Percentiles rank a stretch among this genome's conserved stretches.
Evolutionary conservation across 345 rosid genomes (phyloP).

Genomic region (Populus davidiana): DNA sequence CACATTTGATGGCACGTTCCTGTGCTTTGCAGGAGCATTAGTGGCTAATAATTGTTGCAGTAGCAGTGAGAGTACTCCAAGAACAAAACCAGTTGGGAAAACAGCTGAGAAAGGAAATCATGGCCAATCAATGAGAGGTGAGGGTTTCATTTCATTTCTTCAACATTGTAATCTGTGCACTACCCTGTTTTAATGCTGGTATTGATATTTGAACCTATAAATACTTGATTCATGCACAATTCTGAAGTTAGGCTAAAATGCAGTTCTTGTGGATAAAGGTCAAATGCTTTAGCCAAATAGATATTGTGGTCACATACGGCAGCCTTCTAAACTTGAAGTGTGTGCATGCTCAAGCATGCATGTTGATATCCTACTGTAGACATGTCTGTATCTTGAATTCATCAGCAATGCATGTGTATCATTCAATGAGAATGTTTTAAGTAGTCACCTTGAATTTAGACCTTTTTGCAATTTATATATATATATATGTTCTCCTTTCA

Average conservation of each 20-base stretch:
- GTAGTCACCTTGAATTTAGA: not conserved
- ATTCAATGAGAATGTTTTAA: not conserved
- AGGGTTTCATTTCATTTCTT: not conserved
- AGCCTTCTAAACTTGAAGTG: not conserved
- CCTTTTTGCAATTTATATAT: not conserved
- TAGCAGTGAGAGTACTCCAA: slow-evolving; percentile 46
- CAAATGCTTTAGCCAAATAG: not conserved
- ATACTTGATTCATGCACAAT: not conserved
- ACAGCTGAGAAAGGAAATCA: slow-evolving; percentile 30
- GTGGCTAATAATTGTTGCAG: slow-evolving; percentile 34
- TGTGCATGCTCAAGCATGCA: not conserved
- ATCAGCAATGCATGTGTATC: not conserved
- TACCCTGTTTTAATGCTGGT: not conserved
- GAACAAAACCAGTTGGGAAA: slow-evolving; percentile 29
- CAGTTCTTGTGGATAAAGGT: not conserved
- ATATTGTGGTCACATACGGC: not conserved
- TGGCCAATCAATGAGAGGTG: slow-evolving; percentile 43
- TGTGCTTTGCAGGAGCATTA: slow-evolving; percentile 19
- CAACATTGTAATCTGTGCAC: not conserved
- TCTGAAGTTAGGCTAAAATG: not conserved
- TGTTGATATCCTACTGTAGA: not conserved
- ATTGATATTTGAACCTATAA: not conserved
- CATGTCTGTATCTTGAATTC: not conserved
- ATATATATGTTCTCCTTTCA: not conserved
- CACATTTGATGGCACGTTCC: not conserved